Conservation (phyloP, 1,139 yeast species). For the Scheffersomyces stambukii region DNA sequence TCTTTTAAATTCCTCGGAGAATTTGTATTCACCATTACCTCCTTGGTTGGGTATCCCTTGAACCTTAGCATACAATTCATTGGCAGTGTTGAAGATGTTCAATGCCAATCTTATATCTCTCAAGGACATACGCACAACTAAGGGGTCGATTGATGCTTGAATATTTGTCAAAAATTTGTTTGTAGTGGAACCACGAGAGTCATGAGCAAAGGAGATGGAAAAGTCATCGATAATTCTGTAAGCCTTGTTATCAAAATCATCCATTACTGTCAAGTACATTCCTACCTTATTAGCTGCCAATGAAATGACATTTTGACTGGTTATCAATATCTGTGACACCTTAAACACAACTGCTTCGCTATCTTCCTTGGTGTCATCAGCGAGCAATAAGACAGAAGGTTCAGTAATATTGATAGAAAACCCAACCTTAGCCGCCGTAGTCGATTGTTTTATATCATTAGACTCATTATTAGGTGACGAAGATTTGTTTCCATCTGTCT, state of each 20-base stretch:
- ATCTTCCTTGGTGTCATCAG: constrained; percentile 64
- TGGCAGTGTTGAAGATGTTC: constrained; percentile 67
- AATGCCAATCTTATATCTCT: constrained; percentile 83
- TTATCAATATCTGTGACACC: constrained; percentile 70
- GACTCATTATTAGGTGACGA: constrained; percentile 4
- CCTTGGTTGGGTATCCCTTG: constrained; percentile 12
- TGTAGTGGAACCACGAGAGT: constrained; percentile 60
- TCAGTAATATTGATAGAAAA: constrained; percentile 72
- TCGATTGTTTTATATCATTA: constrained; percentile 1
- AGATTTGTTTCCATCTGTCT: constrained; percentile 10
- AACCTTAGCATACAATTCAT: constrained; percentile 44
- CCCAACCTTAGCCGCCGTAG: constrained; percentile 24
- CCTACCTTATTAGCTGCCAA: constrained; percentile 79
- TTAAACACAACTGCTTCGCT: constrained; percentile 91
- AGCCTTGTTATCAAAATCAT: constrained; percentile 52
- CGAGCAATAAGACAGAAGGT: constrained; percentile 74
- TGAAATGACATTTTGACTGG: constrained; percentile 64
- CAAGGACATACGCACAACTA: constrained; percentile 75
- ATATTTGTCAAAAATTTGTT: constrained; percentile 58
- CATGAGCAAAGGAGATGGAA: constrained; percentile 71
- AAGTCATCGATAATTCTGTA: constrained; percentile 86
- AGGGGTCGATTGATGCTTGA: constrained; percentile 73
- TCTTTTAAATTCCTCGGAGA: constrained; percentile 60
- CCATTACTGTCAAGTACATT: constrained; percentile 79
- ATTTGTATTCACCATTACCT: constrained; percentile 26